Evolutionary conservation across 73 alveolate genomes (phyloP).

Genomic region (Paramecium pentaurelia): DNA sequence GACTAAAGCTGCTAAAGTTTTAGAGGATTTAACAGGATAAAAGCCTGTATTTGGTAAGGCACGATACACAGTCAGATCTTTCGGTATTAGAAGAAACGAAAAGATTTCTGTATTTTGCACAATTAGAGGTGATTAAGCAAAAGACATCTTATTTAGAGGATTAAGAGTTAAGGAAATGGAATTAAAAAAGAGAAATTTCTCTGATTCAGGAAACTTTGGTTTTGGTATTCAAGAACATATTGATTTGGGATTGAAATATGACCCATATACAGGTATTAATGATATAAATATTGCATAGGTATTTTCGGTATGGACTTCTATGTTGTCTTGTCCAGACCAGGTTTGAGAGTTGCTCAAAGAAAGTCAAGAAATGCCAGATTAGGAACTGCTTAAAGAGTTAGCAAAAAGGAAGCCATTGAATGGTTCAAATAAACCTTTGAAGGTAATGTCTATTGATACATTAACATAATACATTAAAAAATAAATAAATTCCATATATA

Average conservation of each 20-base stretch:
- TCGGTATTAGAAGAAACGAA: constrained; percentile 80
- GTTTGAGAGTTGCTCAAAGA: constrained; percentile 71
- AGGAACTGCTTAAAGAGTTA: constrained; percentile 61
- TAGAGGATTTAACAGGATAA: constrained; percentile 75
- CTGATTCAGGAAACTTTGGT: constrained; percentile 77
- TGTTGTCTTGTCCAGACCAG: constrained; percentile 75
- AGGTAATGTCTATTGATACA: constrained; percentile 66
- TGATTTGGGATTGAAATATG: constrained; percentile 81
- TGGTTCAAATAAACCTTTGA: constrained; percentile 66
- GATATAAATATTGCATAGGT: constrained; percentile 26
- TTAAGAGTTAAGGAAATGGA: constrained; percentile 81
- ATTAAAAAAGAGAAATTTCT: constrained; percentile 69
- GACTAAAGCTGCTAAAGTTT: constrained; percentile 78
- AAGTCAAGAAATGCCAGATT: constrained; percentile 59
- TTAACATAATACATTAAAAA: constrained; percentile 40
- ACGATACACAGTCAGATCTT: constrained; percentile 77
- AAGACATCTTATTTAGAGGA: constrained; percentile 73
- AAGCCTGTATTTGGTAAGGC: constrained; percentile 80
- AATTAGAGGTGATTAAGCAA: constrained; percentile 80
- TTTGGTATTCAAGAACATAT: constrained; percentile 82
- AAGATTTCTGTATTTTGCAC: constrained; percentile 76
- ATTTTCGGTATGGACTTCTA: constrained; percentile 83
- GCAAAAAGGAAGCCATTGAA: constrained; percentile 61
- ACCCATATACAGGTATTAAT: constrained; percentile 67
- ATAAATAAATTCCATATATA: not conserved